These are phyloP conservation scores for Epichloe bromicola DNA, from an alignment of 2,329 filamentous ascomycete genomes.

Conservation along the genomic window DNA sequence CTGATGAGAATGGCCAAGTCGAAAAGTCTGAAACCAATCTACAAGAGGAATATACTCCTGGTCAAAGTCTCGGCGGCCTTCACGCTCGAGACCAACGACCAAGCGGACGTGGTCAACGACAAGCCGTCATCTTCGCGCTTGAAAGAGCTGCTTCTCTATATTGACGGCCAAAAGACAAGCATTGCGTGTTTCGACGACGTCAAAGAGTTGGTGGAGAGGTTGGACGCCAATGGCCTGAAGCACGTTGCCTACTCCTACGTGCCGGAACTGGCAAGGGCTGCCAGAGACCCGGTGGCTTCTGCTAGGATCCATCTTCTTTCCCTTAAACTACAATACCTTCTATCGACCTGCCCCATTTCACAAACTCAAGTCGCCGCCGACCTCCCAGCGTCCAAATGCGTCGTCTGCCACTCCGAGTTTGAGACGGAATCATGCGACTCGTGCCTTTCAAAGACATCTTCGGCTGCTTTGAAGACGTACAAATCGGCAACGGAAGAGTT, in stretches of 20 bases:
- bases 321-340: constrained; percentile 32
- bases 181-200: constrained; percentile 34
- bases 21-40: constrained; percentile 22
- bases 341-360: constrained; percentile 24
- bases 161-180: constrained; percentile 23
- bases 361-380: constrained; percentile 11
- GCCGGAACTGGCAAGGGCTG: constrained; percentile 17
- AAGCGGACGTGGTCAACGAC: constrained; percentile 15
- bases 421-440: constrained; percentile 9
- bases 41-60: constrained; percentile 25
- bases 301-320: constrained; percentile 22
- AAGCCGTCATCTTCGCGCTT: constrained; percentile 19
- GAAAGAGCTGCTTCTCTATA: constrained; percentile 22
- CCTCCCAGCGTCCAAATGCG: constrained; percentile 12
- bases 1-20: constrained; percentile 18
- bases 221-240: constrained; percentile 27
- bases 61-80: constrained; percentile 27
- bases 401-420: constrained; percentile 12
- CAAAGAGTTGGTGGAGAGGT: constrained; percentile 28
- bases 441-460: constrained; percentile 14
- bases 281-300: constrained; percentile 11
- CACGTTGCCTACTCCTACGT: constrained; percentile 26
- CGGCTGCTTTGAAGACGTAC: constrained; percentile 12
- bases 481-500: constrained; percentile 2
- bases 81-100: constrained; percentile 17